A percentile compares a stretch with the other conserved stretches of the same genome.
Evolutionary conservation across 495 filamentous ascomycete species (phyloP).

Genomic region (Talaromyces proteolyticus): DNA sequence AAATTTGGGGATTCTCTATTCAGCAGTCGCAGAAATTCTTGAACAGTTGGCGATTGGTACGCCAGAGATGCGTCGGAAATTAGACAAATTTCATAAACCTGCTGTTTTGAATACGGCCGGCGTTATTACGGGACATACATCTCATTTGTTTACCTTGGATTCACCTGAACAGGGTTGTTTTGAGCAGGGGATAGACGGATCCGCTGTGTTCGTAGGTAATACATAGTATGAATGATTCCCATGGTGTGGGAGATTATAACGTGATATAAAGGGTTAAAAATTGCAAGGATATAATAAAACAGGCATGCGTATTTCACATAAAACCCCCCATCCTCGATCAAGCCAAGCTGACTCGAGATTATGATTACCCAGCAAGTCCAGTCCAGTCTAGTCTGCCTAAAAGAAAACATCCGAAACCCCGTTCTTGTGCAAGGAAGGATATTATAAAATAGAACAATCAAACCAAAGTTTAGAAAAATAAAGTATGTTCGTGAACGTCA

Average conservation of each 20-base stretch:
- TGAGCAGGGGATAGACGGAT: too few relatives aligned
- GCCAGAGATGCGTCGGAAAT: slow-evolving; percentile 9
- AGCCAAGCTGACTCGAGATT: too few relatives aligned
- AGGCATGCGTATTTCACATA: too few relatives aligned
- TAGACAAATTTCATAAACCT: slow-evolving; percentile 20
- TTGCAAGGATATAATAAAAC: too few relatives aligned
- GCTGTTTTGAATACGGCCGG: slow-evolving; percentile 27
- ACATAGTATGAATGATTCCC: too few relatives aligned
- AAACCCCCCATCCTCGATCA: too few relatives aligned
- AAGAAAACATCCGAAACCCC: background rate
- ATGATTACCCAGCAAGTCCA: too few relatives aligned
- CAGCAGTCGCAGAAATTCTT: slow-evolving; percentile 29
- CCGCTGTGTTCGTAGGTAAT: too few relatives aligned
- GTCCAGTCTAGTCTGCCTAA: background rate
- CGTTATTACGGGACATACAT: slow-evolving; percentile 21
- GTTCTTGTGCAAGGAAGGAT: background rate
- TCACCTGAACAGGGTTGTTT: too few relatives aligned
- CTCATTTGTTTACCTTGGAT: slow-evolving; percentile 15
- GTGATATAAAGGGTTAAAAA: too few relatives aligned
- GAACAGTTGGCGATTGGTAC: slow-evolving; percentile 26
- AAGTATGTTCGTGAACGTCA: background rate
- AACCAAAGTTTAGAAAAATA: background rate
- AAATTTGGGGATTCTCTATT: slow-evolving; percentile 24
- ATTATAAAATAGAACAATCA: background rate
- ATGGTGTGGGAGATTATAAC: too few relatives aligned